Base-by-base conservation (phyloP, 495 filamentous ascomycete species). In the Aspergillus steynii region DNA sequence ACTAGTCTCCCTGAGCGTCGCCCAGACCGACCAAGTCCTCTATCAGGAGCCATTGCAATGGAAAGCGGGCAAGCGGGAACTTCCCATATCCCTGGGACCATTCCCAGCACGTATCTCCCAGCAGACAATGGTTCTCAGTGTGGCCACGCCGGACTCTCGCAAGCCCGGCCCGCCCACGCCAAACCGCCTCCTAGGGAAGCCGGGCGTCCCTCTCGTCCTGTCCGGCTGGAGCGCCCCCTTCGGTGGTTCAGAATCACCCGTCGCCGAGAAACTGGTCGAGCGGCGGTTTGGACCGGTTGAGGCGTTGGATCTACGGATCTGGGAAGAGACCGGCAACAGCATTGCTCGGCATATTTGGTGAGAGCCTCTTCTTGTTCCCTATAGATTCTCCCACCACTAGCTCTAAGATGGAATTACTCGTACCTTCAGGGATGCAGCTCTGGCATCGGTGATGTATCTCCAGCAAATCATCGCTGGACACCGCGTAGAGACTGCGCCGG, bases 271-370 rank as follows among this genome's bases (percentile, higher is more conserved):
- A 34, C 68, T 78, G 50, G 77, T 90, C 15, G 78, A 85, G 58
- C 77, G 86, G 56, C 75, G 84, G 0, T 77, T 91, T 58, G 63
- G 53, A 29, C 54, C 74, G 26, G 61, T 68, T 25, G 64, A 66
- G 12, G 53, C 56, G 6, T 32, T 60, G 1, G 58, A 63, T 42
- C 65, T 85, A 46, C 66, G 61, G 54, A 84, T 97, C 26, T 90
- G 89, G 78, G 95, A 99, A 68, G 93, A 98, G 61, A 92, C 92
- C 2, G 94, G 93, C 6, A 93, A 98, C 70, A 96, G 91, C 70
- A 97, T 99, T 66, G 93, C 94, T 15, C 83, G 93, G 15, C 95
- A 99, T 74, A 86, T 98, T 51, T 99, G 95, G 95, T 94, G 87
- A 73, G 72, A 20, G 46, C 56, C 34, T 54, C 53, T 27, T 49